Evolutionary conservation across 441 rosid species (phyloP).

Genomic region (Hura crepitans): DNA sequence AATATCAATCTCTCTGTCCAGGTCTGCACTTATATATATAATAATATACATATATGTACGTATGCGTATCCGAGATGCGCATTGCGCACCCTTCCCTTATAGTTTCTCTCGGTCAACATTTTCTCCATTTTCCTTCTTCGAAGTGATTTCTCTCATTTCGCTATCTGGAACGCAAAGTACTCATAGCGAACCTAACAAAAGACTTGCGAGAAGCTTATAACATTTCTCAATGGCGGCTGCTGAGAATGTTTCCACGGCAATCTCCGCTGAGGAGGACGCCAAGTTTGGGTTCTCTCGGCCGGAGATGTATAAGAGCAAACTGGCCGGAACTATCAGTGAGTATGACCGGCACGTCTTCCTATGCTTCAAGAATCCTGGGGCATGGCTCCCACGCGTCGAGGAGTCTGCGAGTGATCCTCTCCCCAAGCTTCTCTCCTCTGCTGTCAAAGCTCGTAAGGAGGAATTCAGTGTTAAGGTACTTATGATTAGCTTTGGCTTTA

Average conservation of each 20-base stretch:
- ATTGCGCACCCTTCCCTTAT: constrained; percentile 24
- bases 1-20: no score
- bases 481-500: constrained; percentile 6
- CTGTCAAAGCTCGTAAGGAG: constrained; percentile 57
- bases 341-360: constrained; percentile 83
- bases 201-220: background rate
- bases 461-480: constrained; percentile 56
- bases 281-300: constrained; percentile 60
- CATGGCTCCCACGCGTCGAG: constrained; percentile 73
- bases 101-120: constrained; percentile 15
- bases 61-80: constrained; percentile 23
- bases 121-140: background rate
- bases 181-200: background rate
- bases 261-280: constrained; percentile 40
- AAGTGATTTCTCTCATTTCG: constrained; percentile 5
- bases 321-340: constrained; percentile 57
- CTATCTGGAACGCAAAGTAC: background rate
- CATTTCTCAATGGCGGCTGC: constrained; percentile 37
- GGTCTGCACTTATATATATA: no score
- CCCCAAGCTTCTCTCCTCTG: constrained; percentile 57
- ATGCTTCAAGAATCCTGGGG: constrained; percentile 50
- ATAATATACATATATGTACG: no score
- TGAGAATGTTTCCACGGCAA: constrained; percentile 19
- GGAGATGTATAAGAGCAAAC: constrained; percentile 64
- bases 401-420: constrained; percentile 45